phyloP scores from a whole-genome alignment of 164 flowering plant genomes.

The grape (Vitis vinifera) region DNA sequence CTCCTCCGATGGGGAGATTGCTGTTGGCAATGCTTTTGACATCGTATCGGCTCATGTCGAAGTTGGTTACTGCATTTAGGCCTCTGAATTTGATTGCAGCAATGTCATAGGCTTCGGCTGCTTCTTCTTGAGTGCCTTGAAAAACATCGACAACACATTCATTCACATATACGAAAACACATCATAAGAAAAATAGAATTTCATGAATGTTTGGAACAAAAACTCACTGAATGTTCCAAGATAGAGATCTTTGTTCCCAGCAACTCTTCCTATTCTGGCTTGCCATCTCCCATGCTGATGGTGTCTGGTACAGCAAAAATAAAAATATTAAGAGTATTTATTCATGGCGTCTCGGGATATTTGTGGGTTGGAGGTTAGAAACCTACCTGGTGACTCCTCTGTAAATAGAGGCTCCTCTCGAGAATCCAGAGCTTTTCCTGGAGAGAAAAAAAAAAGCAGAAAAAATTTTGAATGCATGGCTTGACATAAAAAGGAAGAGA shows the following conservation, averaged over 20 bases:
- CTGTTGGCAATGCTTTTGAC: slow-evolving; percentile 66
- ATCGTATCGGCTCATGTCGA: slow-evolving; percentile 83
- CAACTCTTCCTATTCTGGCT: slow-evolving; percentile 86
- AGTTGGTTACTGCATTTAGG: slow-evolving; percentile 80
- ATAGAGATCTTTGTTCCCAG: slow-evolving; percentile 90
- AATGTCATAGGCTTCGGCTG: slow-evolving; percentile 89
- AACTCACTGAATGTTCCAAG: slow-evolving; percentile 84
- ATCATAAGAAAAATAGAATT: no score
- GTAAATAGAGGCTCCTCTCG: slow-evolving; percentile 85
- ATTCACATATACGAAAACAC: not conserved
- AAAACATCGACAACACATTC: no score
- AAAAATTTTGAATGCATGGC: not conserved
- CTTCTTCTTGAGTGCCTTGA: slow-evolving; percentile 83
- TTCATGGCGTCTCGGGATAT: not conserved
- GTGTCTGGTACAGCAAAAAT: slow-evolving; percentile 42
- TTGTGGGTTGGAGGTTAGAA: not conserved
- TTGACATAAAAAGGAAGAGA: not conserved
- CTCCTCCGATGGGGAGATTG: slow-evolving; percentile 79
- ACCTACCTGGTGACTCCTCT: slow-evolving; percentile 82
- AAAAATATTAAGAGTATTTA: not conserved
- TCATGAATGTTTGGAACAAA: no score
- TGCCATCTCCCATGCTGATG: slow-evolving; percentile 96
- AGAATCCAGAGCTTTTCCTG: slow-evolving; percentile 85
- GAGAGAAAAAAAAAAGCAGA: slow-evolving; percentile 5
- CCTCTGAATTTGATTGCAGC: slow-evolving; percentile 88